Base-by-base conservation (phyloP, 257 asterid genomes). In the Nicotiana attenuata region DNA sequence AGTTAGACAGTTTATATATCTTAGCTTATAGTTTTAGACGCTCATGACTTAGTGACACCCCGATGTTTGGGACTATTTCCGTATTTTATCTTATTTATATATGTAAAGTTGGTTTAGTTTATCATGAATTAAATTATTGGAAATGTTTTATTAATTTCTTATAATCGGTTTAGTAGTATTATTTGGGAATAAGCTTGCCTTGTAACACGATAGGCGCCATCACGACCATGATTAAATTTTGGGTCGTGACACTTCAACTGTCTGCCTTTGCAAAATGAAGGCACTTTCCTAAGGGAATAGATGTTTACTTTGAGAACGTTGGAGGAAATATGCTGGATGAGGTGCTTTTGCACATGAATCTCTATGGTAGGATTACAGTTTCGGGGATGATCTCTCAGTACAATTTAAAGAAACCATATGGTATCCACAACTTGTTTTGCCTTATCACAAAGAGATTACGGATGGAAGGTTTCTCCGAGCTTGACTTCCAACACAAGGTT, bases 321-420 rank as follows among this genome's bases (percentile, higher is more conserved):
- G 81, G 81, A n/a, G 81, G 71, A 59, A 41, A 10, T 22, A 82
- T 82, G 85, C 10, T 82, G 56, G 75, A 82, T 59, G 53, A 82
- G 81, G 85, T 61, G 26, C 67, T 82, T 6, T 35, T 76, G 85
- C 85, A 71, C 76, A 82, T 82, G 77, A 82, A 82, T 14, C 52
- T 61, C 19, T 17, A 75, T 33, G 82, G 82, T 7, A 71, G 85
- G 38, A 24, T 82, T 61, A 77, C 67, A 9, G 55, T 83, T 78
- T 83, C 57, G 13, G 83, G 83, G 63, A 78, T 78, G 83, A 66
- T 83, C 50, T 78, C 86, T 8, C 83, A 67, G 65, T 83, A 83
- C 76, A 83, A 83, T 41, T 67, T 56, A 10, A 53, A 53, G 76
- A 50, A 80, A 63, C 82, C 63, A 61, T 61, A 80, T 10, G 82